Evolutionary conservation across 2,329 filamentous ascomycete species (phyloP).

Genomic region (Septoria petroselini): DNA sequence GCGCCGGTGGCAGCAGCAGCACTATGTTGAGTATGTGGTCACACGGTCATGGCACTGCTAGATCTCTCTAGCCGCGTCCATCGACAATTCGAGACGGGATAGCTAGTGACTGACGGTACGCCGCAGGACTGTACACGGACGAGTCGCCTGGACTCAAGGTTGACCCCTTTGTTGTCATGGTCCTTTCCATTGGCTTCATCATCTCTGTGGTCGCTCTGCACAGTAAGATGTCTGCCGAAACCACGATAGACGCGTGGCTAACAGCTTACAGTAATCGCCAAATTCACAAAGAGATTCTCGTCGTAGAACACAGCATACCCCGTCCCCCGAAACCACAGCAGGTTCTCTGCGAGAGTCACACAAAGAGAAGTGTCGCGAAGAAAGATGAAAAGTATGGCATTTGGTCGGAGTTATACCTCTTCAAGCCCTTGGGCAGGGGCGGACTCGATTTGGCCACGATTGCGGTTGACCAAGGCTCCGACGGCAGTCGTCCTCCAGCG

Average conservation of each 20-base stretch:
- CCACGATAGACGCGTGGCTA: constrained; percentile 16
- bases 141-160: constrained; percentile 97
- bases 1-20: constrained; percentile 91
- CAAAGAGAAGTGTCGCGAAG: background rate
- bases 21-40: constrained; percentile 85
- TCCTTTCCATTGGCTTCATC: constrained; percentile 95
- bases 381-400: constrained; percentile 2
- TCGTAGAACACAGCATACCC: constrained; percentile 41
- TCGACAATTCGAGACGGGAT: background rate
- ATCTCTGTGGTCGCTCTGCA: constrained; percentile 97
- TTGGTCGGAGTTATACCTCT: background rate
- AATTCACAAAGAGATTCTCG: constrained; percentile 84
- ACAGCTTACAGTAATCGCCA: constrained; percentile 73
- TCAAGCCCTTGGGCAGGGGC: too few species aligned
- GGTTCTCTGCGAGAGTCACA: too few species aligned
- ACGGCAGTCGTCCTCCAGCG: too few species aligned
- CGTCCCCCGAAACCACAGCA: background rate
- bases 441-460: too few species aligned
- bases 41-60: background rate
- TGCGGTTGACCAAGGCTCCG: too few species aligned
- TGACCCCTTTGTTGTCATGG: constrained; percentile 94
- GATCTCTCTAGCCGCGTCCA: background rate
- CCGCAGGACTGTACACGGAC: constrained; percentile 88
- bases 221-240: constrained; percentile 59
- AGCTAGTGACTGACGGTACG: constrained; percentile 22